These are phyloP conservation scores for Dendrobium chrysotoxum DNA, from an alignment of 106 monocot genomes.

Conservation along the genomic window DNA sequence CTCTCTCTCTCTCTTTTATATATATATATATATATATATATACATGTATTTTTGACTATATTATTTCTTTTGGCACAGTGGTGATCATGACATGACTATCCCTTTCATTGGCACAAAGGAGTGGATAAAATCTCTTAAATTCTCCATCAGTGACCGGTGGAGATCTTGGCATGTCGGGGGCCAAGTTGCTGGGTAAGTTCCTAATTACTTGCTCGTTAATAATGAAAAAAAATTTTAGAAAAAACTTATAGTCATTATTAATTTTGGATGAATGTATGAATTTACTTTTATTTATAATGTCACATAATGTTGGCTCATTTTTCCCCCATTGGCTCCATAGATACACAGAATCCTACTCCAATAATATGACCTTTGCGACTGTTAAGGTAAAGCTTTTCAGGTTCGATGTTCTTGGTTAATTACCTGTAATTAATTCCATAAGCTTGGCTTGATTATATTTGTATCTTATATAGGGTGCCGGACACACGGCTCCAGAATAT, in stretches of 20 bases:
- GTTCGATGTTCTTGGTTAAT: no score
- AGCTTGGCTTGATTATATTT: neutral
- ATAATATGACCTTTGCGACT: conserved; percentile 7
- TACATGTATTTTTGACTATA: no score
- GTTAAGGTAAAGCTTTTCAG: neutral
- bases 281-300: neutral
- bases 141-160: conserved; percentile 30
- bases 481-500: conserved; percentile 5
- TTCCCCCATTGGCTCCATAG: neutral
- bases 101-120: conserved; percentile 41
- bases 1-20: no score
- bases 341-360: conserved; percentile 1
- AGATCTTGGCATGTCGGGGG: conserved; percentile 38
- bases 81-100: conserved; percentile 40
- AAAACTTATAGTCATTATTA: no score
- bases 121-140: conserved; percentile 51
- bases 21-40: no score
- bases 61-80: conserved; percentile 11
- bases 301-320: neutral
- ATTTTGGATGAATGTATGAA: neutral
- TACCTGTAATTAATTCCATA: no score
- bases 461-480: neutral
- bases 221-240: no score
- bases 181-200: conserved; percentile 29
- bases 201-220: neutral